Conservation (phyloP, 305 asterid genomes). For the Ruellia speciosa region DNA sequence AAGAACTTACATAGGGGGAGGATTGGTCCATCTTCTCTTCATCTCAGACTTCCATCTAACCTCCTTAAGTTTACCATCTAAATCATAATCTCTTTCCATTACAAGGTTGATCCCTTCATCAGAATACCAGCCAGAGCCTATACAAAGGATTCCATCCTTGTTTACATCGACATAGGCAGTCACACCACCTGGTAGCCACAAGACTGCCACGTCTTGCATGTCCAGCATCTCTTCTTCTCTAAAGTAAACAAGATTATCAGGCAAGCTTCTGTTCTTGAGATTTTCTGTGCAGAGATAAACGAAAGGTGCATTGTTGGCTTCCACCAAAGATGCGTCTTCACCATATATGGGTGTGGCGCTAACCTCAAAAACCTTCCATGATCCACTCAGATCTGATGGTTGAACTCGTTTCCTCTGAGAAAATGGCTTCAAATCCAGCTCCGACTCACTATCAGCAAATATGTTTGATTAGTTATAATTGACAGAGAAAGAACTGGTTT, state of each 20-base stretch:
- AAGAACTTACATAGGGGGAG: constrained; percentile 59
- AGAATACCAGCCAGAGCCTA: constrained; percentile 95
- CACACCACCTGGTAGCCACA: constrained; percentile 95
- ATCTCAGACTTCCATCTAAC: constrained; percentile 82
- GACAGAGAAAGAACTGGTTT: background rate
- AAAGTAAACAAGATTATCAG: constrained; percentile 55
- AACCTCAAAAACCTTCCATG: constrained; percentile 94
- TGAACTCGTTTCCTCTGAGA: constrained; percentile 88
- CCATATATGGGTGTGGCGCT: constrained; percentile 74
- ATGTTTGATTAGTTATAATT: background rate
- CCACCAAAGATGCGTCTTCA: constrained; percentile 42
- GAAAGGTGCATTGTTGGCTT: constrained; percentile 33
- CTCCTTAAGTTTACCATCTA: constrained; percentile 88
- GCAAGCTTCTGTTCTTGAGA: constrained; percentile 75
- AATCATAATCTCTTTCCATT: constrained; percentile 91
- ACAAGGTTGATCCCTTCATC: constrained; percentile 87
- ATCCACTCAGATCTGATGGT: constrained; percentile 75
- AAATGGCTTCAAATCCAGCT: constrained; percentile 67
- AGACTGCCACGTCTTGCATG: constrained; percentile 70
- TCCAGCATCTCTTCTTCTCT: constrained; percentile 90
- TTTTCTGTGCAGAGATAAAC: constrained; percentile 82
- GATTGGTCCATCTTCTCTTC: constrained; percentile 93
- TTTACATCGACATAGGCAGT: constrained; percentile 82
- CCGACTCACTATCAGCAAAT: constrained; percentile 44
- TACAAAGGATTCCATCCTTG: constrained; percentile 74